Percentiles rank a stretch among this genome's conserved stretches.
Evolutionary conservation across 306 rosid species (phyloP).

Genomic region (Senna siamea): DNA sequence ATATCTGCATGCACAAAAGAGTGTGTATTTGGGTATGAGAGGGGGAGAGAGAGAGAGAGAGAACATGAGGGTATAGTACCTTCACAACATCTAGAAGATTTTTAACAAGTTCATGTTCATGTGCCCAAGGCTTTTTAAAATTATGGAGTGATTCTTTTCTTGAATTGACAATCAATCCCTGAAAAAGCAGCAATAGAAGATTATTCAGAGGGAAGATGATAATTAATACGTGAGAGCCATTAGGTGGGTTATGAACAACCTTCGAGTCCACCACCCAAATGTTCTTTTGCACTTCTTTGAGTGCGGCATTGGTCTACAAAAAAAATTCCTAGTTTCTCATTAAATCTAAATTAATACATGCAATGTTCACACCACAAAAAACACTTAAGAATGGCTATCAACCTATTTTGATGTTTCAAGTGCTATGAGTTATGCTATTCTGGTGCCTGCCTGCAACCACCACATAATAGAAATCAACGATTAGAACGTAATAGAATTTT

Average conservation of each 20-base stretch:
- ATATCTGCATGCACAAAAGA: neutral
- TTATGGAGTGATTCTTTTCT: slow-evolving; percentile 90
- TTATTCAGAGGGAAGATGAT: slow-evolving; percentile 31
- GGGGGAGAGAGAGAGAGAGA: slow-evolving; percentile 25
- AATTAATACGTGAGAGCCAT: slow-evolving; percentile 9
- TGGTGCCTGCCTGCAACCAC: slow-evolving; percentile 93
- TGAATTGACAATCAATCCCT: slow-evolving; percentile 87
- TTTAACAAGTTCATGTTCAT: slow-evolving; percentile 75
- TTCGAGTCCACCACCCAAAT: slow-evolving; percentile 97
- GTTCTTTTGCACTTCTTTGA: slow-evolving; percentile 89
- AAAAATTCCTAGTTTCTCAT: slow-evolving; percentile 35
- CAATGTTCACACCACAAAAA: slow-evolving; percentile 24
- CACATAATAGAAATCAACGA: slow-evolving; percentile 44
- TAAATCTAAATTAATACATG: slow-evolving; percentile 6
- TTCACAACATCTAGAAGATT: slow-evolving; percentile 75
- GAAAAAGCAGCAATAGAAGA: slow-evolving; percentile 39
- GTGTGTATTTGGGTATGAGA: slow-evolving; percentile 7
- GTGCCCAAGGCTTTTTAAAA: slow-evolving; percentile 98
- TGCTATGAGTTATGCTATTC: slow-evolving; percentile 96
- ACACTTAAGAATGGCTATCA: slow-evolving; percentile 2
- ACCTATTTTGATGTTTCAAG: slow-evolving; percentile 94
- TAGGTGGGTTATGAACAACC: slow-evolving; percentile 50
- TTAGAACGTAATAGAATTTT: slow-evolving; percentile 19
- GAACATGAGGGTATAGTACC: slow-evolving; percentile 44
- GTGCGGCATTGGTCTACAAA: slow-evolving; percentile 81